Percentiles rank a stretch among this genome's conserved stretches.
phyloP scores from a whole-genome alignment of 257 asterid genomes.

The Jasminum sambac region DNA sequence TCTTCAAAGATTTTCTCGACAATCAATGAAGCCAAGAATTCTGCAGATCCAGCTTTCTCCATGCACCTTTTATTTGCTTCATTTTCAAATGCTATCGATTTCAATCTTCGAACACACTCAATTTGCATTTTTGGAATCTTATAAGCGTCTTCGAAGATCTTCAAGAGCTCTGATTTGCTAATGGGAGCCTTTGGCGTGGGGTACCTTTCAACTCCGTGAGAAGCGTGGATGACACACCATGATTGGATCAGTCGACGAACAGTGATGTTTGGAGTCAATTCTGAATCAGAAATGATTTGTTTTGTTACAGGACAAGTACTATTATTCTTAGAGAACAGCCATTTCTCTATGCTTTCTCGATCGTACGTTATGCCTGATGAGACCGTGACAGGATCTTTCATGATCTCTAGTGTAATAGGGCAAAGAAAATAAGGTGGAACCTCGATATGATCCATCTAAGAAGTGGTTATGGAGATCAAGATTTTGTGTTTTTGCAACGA shows the following conservation, averaged over 20 bases:
- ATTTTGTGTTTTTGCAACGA: background rate
- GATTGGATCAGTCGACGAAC: constrained; percentile 48
- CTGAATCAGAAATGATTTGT: constrained; percentile 30
- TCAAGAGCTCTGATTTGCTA: constrained; percentile 34
- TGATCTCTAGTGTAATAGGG: constrained; percentile 48
- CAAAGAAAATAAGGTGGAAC: constrained; percentile 54
- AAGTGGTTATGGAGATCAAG: background rate
- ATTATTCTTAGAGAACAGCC: constrained; percentile 41
- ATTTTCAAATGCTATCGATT: constrained; percentile 34
- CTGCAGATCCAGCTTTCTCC: constrained; percentile 39
- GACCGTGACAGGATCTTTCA: constrained; percentile 57
- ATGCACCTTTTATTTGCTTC: constrained; percentile 43
- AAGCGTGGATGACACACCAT: constrained; percentile 49
- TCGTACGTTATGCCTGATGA: constrained; percentile 62
- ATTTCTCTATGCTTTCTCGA: constrained; percentile 52
- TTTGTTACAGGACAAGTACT: constrained; percentile 48
- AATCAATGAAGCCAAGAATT: constrained; percentile 37
- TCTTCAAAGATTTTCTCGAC: constrained; percentile 13
- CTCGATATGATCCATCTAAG: constrained; percentile 31
- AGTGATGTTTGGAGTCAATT: constrained; percentile 45
- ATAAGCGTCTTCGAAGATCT: constrained; percentile 35
- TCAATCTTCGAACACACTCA: constrained; percentile 30
- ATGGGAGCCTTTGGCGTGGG: constrained; percentile 49
- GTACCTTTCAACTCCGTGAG: constrained; percentile 39
- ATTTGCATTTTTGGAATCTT: constrained; percentile 26